Evolutionary conservation across 441 rosid genomes (phyloP).

Genomic region (Francoa sonchifolia): DNA sequence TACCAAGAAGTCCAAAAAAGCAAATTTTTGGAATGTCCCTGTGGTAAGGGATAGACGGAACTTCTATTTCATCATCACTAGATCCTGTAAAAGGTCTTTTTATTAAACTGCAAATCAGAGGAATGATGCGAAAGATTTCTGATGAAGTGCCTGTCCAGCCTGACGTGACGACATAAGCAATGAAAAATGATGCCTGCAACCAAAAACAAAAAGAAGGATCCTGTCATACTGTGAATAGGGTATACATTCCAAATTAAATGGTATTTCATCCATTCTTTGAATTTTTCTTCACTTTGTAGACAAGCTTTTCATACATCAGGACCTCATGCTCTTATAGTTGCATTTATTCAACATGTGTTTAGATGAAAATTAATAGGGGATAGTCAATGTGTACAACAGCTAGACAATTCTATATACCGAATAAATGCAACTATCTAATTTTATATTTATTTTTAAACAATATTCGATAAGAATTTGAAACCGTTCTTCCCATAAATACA

Average conservation of each 20-base stretch:
- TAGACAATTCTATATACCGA: too few species aligned
- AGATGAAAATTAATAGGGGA: too few species aligned
- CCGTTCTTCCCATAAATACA: neutral
- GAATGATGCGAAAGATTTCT: conserved; percentile 78
- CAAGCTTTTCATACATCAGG: too few species aligned
- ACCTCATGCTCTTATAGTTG: too few species aligned
- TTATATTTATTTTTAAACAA: too few species aligned
- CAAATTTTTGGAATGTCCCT: conserved; percentile 74
- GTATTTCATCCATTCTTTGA: too few species aligned
- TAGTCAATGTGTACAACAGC: too few species aligned
- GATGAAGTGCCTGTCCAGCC: conserved; percentile 90
- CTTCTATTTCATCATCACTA: conserved; percentile 43
- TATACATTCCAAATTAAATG: too few species aligned
- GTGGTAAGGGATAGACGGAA: conserved; percentile 70
- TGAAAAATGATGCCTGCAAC: conserved; percentile 84
- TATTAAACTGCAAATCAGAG: conserved; percentile 42
- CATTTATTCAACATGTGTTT: too few species aligned
- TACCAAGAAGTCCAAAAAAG: conserved; percentile 87
- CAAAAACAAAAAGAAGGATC: conserved; percentile 11
- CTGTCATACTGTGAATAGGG: too few species aligned
- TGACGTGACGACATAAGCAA: conserved; percentile 92
- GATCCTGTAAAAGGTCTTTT: conserved; percentile 38
- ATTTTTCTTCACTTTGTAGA: too few species aligned
- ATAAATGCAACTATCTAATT: too few species aligned
- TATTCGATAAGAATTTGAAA: conserved; percentile 3